These are phyloP conservation scores for Camelina sativa DNA, from an alignment of 345 rosid genomes.

Conservation along the genomic window DNA sequence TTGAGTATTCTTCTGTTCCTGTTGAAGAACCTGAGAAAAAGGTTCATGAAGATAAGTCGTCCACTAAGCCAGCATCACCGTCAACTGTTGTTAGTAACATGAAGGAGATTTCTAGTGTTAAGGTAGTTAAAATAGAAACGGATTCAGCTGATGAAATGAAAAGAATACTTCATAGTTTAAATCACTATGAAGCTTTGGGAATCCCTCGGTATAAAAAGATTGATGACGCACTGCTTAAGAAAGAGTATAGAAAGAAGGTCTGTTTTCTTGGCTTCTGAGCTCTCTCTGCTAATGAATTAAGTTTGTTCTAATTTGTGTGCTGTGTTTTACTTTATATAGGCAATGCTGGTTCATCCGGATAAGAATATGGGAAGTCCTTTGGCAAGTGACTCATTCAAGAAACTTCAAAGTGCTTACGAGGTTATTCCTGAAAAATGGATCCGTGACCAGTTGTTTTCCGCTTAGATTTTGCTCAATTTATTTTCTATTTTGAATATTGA, in stretches of 20 bases:
- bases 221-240: slow-evolving; percentile 66
- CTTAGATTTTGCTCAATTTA: not conserved
- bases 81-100: slow-evolving; percentile 56
- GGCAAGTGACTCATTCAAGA: slow-evolving; percentile 98
- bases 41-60: slow-evolving; percentile 65
- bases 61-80: slow-evolving; percentile 58
- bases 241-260: slow-evolving; percentile 94
- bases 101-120: slow-evolving; percentile 54
- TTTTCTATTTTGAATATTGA: slow-evolving; percentile 7
- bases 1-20: slow-evolving; percentile 57
- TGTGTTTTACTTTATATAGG: slow-evolving; percentile 47
- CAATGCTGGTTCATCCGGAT: slow-evolving; percentile 99
- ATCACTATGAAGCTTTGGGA: slow-evolving; percentile 90
- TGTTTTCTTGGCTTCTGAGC: slow-evolving; percentile 4
- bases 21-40: slow-evolving; percentile 58
- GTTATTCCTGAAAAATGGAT: slow-evolving; percentile 44
- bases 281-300: not conserved
- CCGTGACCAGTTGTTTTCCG: not conserved
- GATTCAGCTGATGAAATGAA: slow-evolving; percentile 80
- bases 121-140: slow-evolving; percentile 58
- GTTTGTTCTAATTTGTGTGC: slow-evolving; percentile 4
- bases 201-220: slow-evolving; percentile 70
- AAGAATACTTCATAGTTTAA: slow-evolving; percentile 72
- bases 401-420: slow-evolving; percentile 98
- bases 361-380: slow-evolving; percentile 91